Base-by-base conservation (phyloP, 352 stramenopile species). In the Phytophthora pistaciae region DNA sequence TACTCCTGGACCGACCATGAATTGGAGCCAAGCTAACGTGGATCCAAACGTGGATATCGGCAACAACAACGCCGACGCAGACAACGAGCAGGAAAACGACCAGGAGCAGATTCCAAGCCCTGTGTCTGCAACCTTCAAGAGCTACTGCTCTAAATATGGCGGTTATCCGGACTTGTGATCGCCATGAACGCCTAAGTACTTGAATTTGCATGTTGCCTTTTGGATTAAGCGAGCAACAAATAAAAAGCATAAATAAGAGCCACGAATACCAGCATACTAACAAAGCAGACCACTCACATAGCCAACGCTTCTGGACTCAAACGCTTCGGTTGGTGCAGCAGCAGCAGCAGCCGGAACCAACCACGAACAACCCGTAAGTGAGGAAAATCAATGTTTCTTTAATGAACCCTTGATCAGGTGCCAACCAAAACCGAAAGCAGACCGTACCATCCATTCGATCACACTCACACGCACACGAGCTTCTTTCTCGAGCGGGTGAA, bases 141-240 rank as follows among this genome's bases (percentile, higher is more conserved):
- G 80, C 60, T 94, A 94, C 50, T 96, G 89, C 83, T 96, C 89
- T 23, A 96, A 94, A 67, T 96, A 96, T 56, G 89, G 89, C 46
- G 89, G 89, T 16, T 96, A 96, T 40, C 83, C 87, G 59, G 86
- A 93, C 16, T 59, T 70, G 11, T 90, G 64, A 61, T 49, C 4
- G 49, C 21, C 21, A 44, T 38, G 6, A 54, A 60, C 40, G 13
- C 44, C 42, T 29, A 16, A 13, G 36, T 42, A 36, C 5, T 57
- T 23, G 25, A n/a, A 46, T 59, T 21, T 49, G 18, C 40, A 20
- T 48, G 40, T 48, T 48, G 40, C 40, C 40, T 48, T 48, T 48
- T 20, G 40, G 40, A 20, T 49, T 49, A 49, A 42, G 27, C 20
- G 31, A 66, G 33, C 40, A 70, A 59, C 48, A 66, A 68, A 66